Evolutionary conservation across 495 filamentous ascomycete species (phyloP).

Genomic region (Oleoguttula mirabilis): DNA sequence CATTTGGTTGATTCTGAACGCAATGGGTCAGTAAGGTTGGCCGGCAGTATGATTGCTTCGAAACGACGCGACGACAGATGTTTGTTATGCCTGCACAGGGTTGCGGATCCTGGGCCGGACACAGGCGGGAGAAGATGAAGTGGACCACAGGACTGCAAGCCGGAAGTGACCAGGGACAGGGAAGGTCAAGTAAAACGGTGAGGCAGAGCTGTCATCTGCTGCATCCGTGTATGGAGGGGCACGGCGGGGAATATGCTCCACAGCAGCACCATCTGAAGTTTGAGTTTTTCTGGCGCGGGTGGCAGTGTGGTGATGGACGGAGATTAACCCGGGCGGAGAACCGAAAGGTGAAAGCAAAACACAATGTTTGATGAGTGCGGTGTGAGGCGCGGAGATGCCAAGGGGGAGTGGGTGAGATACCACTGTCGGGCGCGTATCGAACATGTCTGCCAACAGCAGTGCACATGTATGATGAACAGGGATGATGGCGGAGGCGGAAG

Average conservation of each 20-base stretch:
- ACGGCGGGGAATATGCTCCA: constrained; percentile 6
- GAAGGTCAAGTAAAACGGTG: constrained; percentile 13
- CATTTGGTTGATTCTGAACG: constrained; percentile 31
- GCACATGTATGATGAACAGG: too few species aligned
- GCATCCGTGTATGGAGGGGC: not conserved
- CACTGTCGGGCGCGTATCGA: too few species aligned
- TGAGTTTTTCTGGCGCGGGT: constrained; percentile 1
- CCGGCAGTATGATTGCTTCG: too few species aligned
- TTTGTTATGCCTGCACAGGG: not conserved
- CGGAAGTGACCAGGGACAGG: constrained; percentile 12
- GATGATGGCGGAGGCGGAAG: not conserved
- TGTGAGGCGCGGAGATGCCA: too few species aligned
- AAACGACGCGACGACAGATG: constrained; percentile 4
- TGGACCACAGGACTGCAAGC: constrained; percentile 7
- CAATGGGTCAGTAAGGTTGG: not conserved
- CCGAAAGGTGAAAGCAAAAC: not conserved
- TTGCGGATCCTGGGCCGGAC: constrained; percentile 7
- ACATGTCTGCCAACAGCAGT: too few species aligned
- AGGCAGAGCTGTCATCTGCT: constrained; percentile 9
- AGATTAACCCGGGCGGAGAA: not conserved
- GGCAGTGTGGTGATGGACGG: constrained; percentile 1
- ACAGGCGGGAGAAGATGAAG: constrained; percentile 4
- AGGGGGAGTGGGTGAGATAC: too few species aligned
- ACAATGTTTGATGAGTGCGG: too few species aligned
- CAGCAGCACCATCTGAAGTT: not conserved